These are phyloP conservation scores for Bonia amplexicaulis DNA, from an alignment of 176 grass and related monocot genomes.

Conservation along the genomic window DNA sequence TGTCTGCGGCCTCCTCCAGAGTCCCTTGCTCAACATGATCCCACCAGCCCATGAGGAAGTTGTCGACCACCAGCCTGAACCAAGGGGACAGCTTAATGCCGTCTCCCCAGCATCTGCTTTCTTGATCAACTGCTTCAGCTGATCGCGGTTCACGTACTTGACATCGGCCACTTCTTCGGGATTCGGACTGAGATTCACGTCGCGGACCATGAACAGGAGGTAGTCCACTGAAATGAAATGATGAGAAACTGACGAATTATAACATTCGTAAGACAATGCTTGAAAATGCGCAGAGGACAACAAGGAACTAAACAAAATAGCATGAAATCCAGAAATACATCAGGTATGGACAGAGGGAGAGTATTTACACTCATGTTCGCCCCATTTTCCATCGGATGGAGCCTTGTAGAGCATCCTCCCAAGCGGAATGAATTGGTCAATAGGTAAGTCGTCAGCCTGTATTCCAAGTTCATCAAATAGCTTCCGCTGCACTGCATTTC, in stretches of 20 bases:
- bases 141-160: constrained; percentile 65
- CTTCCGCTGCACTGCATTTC: constrained; percentile 83
- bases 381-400: constrained; percentile 92
- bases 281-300: background rate
- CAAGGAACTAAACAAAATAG: background rate
- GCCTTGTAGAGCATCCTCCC: constrained; percentile 92
- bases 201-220: constrained; percentile 74
- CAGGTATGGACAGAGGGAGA: background rate
- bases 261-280: background rate
- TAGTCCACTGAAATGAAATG: constrained; percentile 85
- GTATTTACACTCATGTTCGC: constrained; percentile 73
- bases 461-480: constrained; percentile 92
- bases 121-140: constrained; percentile 62
- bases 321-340: background rate
- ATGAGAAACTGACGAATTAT: background rate
- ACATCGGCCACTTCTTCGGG: constrained; percentile 69
- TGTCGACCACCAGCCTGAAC: constrained; percentile 89
- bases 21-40: constrained; percentile 78
- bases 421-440: constrained; percentile 75
- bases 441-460: constrained; percentile 58
- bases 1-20: constrained; percentile 46
- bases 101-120: constrained; percentile 67
- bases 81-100: constrained; percentile 78
- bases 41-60: constrained; percentile 92
- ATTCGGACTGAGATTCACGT: constrained; percentile 66